These are phyloP conservation scores for Paramyrothecium sp. DNA, from an alignment of 2,329 filamentous ascomycete species.

Conservation along the genomic window DNA sequence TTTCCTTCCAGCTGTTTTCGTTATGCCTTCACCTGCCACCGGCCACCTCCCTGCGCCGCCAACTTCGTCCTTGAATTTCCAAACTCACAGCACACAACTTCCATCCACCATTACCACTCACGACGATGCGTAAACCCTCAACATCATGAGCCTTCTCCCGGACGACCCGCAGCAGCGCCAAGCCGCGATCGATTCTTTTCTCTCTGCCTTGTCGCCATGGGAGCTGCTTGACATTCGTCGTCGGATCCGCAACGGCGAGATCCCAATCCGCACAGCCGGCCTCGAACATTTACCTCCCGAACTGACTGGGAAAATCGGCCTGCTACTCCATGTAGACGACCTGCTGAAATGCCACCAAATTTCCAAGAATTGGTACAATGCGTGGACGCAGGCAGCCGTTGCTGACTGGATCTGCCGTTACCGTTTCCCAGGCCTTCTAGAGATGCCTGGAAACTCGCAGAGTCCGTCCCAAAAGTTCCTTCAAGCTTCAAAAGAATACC, in stretches of 20 bases:
- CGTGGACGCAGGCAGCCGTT: neutral
- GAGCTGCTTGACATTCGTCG: neutral
- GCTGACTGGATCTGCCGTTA: neutral
- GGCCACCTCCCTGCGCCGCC: too few species aligned
- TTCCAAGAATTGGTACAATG: neutral
- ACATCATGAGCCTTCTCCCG: too few species aligned
- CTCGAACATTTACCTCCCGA: neutral
- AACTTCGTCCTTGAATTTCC: too few species aligned
- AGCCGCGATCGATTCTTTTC: too few species aligned
- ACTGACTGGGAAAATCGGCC: neutral
- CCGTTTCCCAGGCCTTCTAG: neutral
- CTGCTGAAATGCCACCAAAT: neutral
- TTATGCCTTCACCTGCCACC: too few species aligned
- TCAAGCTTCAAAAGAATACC: neutral
- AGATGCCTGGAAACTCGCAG: neutral
- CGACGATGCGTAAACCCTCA: too few species aligned
- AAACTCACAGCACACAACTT: too few species aligned
- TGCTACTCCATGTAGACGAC: neutral
- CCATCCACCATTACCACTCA: too few species aligned
- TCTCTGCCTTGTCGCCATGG: neutral
- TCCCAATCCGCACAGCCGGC: neutral
- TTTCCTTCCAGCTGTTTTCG: too few species aligned
- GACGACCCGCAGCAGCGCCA: too few species aligned
- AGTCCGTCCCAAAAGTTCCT: neutral
- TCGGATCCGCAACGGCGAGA: neutral